A percentile compares a stretch with the other conserved stretches of the same genome.
Conservation (phyloP, 768 basidiomycete genomes). For the Mycena rosella region DNA sequence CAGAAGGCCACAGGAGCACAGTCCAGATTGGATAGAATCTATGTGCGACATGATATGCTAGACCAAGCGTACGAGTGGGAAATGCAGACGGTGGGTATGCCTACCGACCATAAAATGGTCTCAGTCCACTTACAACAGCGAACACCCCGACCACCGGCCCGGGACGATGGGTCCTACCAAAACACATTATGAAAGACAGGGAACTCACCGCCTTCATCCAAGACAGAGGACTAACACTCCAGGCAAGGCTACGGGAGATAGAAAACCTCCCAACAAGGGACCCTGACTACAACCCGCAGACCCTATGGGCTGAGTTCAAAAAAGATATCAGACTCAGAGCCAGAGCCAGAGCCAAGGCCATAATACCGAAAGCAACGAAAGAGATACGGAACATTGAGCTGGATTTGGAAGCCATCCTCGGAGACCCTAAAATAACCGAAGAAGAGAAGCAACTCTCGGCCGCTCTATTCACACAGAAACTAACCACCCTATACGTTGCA, state of each 20-base stretch:
- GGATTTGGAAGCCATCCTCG: neutral
- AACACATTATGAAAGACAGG: slow-evolving; percentile 37
- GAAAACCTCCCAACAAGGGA: neutral
- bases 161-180: slow-evolving; percentile 49
- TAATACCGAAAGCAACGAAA: neutral
- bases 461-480: neutral
- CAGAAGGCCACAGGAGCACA: slow-evolving; percentile 34
- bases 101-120: slow-evolving; percentile 50
- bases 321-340: neutral
- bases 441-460: neutral
- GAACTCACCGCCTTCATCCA: slow-evolving; percentile 1
- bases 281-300: slow-evolving; percentile 10
- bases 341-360: neutral
- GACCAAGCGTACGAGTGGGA: slow-evolving; percentile 42
- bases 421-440: neutral
- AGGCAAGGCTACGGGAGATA: neutral
- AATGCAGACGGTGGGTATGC: slow-evolving; percentile 36
- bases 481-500: neutral
- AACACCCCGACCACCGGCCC: slow-evolving; percentile 44
- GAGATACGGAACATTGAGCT: neutral
- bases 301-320: neutral
- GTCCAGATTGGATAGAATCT: slow-evolving; percentile 55
- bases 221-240: neutral
- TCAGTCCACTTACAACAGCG: slow-evolving; percentile 36
- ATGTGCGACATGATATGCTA: slow-evolving; percentile 34